Conservation (phyloP, 192 early-diverging fungal genomes). For the Coemansia sp. region DNA sequence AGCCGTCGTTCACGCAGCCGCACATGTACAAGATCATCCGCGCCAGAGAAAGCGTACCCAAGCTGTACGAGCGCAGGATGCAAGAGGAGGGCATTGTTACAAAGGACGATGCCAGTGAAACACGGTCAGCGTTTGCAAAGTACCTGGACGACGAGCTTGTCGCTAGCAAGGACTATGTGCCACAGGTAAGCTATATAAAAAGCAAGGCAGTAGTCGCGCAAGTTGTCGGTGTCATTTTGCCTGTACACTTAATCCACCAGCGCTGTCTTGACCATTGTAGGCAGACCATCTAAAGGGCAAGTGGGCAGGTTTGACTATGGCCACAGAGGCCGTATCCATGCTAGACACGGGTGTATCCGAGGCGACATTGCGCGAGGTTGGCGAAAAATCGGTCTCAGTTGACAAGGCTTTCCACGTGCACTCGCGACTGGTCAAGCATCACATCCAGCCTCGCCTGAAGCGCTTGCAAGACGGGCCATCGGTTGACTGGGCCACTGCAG, state of each 20-base stretch:
- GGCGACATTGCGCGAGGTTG: conserved; percentile 70
- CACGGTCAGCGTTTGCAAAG: conserved; percentile 24
- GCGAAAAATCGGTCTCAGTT: conserved; percentile 73
- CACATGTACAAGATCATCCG: conserved; percentile 96
- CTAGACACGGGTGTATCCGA: conserved; percentile 66
- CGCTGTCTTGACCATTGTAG: conserved; percentile 10
- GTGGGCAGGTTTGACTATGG: conserved; percentile 77
- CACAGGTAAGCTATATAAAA: conserved; percentile 21
- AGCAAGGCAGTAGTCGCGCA: not conserved
- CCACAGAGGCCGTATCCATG: conserved; percentile 50
- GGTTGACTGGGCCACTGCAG: conserved; percentile 96
- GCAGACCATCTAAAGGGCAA: conserved; percentile 66
- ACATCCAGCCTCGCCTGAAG: conserved; percentile 80
- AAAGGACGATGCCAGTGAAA: conserved; percentile 26
- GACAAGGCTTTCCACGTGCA: conserved; percentile 76
- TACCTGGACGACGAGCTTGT: conserved; percentile 47
- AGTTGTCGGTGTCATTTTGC: not conserved
- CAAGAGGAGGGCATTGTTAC: conserved; percentile 37
- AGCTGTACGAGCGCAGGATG: conserved; percentile 82
- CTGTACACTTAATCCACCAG: not conserved
- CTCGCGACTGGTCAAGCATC: conserved; percentile 86
- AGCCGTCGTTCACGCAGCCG: conserved; percentile 97
- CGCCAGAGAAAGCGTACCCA: conserved; percentile 79
- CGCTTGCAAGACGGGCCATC: conserved; percentile 68
- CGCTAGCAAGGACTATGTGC: conserved; percentile 39